Conservation (phyloP, 306 rosid species). For the Gastrolobium bilobum region DNA sequence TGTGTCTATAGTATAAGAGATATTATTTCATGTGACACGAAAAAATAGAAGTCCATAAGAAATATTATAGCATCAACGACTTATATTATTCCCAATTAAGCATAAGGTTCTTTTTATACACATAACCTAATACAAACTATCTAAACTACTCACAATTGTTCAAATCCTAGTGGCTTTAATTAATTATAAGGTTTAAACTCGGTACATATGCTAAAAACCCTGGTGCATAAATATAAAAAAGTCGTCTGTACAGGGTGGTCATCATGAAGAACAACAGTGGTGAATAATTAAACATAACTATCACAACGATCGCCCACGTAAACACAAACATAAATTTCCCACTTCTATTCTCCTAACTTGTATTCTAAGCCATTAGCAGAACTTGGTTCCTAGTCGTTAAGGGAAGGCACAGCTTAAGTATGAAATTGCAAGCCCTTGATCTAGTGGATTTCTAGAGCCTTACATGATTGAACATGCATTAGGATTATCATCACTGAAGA, state of each 20-base stretch:
- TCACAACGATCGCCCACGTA: neutral
- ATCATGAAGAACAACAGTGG: neutral
- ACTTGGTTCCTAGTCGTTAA: slow-evolving; percentile 11
- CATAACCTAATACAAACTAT: no score
- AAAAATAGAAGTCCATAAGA: no score
- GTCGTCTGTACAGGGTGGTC: neutral
- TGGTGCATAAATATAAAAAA: neutral
- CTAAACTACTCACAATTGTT: no score
- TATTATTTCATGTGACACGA: no score
- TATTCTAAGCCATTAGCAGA: neutral
- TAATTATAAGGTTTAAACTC: no score
- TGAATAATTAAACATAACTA: neutral
- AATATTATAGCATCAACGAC: no score
- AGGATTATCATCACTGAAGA: slow-evolving; percentile 95
- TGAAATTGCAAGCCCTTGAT: neutral
- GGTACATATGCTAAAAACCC: neutral
- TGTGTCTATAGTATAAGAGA: no score
- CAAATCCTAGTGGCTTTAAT: no score
- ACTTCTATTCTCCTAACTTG: neutral
- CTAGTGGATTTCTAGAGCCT: neutral
- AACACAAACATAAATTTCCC: neutral
- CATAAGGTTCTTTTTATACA: no score
- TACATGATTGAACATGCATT: slow-evolving; percentile 87
- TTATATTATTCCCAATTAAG: no score
- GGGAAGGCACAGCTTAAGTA: no score